A percentile compares a stretch with the other conserved stretches of the same genome.
Conservation (phyloP, 2,329 filamentous ascomycete genomes). For the Lachnellula hyalina region DNA sequence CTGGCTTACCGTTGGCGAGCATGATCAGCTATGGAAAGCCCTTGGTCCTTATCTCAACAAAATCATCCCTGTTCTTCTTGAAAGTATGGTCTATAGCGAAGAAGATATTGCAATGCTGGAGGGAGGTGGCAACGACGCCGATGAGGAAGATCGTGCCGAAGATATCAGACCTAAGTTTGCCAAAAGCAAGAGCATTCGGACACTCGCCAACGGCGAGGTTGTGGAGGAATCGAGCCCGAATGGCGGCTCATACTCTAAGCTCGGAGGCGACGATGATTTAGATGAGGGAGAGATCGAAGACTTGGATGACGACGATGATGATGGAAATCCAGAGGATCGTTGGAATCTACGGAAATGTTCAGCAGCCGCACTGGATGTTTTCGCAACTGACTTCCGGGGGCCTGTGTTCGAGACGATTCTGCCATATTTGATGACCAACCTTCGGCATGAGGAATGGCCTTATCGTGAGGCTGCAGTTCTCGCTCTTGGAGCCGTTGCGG, state of each 20-base stretch:
- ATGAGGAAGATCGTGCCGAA: constrained; percentile 81
- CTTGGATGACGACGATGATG: constrained; percentile 66
- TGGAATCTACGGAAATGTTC: constrained; percentile 98
- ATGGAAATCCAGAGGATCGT: constrained; percentile 77
- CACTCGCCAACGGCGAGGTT: constrained; percentile 36
- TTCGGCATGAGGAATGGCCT: constrained; percentile 85
- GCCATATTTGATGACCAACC: constrained; percentile 84
- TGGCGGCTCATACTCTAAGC: constrained; percentile 50
- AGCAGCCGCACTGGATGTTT: constrained; percentile 88
- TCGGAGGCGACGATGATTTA: constrained; percentile 65
- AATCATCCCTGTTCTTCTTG: constrained; percentile 84
- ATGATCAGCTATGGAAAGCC: constrained; percentile 69
- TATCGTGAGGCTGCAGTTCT: constrained; percentile 91
- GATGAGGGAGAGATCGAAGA: constrained; percentile 85
- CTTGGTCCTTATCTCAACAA: constrained; percentile 73
- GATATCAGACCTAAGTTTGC: constrained; percentile 93
- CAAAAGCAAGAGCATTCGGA: constrained; percentile 52
- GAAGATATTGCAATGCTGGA: constrained; percentile 86
- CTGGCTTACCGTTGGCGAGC: constrained; percentile 90
- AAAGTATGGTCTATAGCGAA: constrained; percentile 94
- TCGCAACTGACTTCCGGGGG: constrained; percentile 83
- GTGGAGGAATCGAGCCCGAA: constrained; percentile 48
- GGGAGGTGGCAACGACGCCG: constrained; percentile 81
- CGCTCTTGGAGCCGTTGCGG: constrained; percentile 88
- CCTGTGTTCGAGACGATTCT: constrained; percentile 88